Base-by-base conservation (phyloP, 805 yeast genomes). In the Maudiozyma saulgeensis region DNA sequence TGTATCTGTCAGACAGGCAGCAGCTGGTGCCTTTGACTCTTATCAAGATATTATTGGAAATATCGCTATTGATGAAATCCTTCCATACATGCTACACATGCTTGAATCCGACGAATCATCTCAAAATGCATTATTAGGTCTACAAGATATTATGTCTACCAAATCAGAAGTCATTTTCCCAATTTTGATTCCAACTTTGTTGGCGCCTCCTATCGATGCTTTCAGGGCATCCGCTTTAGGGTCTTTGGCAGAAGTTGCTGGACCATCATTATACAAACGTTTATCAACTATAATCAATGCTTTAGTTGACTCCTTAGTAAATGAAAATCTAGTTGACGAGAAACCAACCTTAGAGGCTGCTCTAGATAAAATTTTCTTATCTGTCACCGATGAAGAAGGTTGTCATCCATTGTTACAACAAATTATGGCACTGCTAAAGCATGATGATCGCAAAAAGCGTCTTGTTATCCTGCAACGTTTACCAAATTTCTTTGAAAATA, bases 91-190 rank as follows among this genome's bases (percentile, higher is more conserved):
- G 64, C 75, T 93, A 63, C 75, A 74, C 49, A 75, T 82, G 77
- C 73, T 91, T 57, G 82, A 84, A 53, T 63, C 74, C 2, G 70
- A 76, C 15, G 78, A 76, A 18, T 72, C 70, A 41, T 80, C 90
- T 0, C 87, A 80, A 45, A 76, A 78, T 60, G 96, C 99, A 0
- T 76, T 93, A 55, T 74, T 82, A 47, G 99, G 98, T 7, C 75
- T 93, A 55, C 82, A 84, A 68, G 97, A 90, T 62, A 84, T 93
- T 58, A 87, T 91, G 95, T 79, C 93, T 11, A 82, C 89, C 2
- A 87, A 87, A 60, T 77, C 97, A 6, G 95, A 87, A 51, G 83
- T 87, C 3, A 87, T 95, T 49, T 89, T 95, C 89, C 97, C 98
- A 45, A 84, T 87, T 44, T 77, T 93, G 63, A 76, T 91, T 51